Base-by-base conservation (phyloP, 768 basidiomycete species). In the Agaricus subrufescens region DNA sequence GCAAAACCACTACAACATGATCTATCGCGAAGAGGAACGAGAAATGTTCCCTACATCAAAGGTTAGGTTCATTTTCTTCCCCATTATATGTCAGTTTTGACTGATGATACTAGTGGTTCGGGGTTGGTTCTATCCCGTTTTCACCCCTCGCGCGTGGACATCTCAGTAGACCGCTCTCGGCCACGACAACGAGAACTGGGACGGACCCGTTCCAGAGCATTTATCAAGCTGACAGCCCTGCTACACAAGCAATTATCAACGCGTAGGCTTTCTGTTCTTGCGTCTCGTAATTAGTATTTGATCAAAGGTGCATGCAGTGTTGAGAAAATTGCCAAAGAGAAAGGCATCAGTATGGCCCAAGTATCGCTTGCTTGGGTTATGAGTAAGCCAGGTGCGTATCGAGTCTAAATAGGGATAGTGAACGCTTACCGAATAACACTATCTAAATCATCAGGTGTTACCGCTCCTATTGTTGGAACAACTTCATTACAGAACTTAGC, bases 11-110 rank as follows among this genome's bases (percentile, higher is more conserved):
- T 78, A 86, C 64, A 81, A 66, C 56, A 66, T 84, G 23, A 61
- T 82, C 10, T 87, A 87, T 62, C 71, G 85, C 7, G 85, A 87
- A 64, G 85, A 87, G 64, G 84, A 83, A 58, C 69, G 81, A 0
- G 81, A 82, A 58, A 80, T 83, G 77, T 79, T 83, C 60, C 85
- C 85, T 1, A 78, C 77, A 0, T 66, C 81, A 44, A 81, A 81
- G 71, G 81, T 78, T 19, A 37, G 25, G 49, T 15, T 15, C 42
- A 14, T 27, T 26, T 40, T 19, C 19, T 19, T 19, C 19, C 19
- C 19, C 19, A 19, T 19, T 19, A 1, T 19, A 19, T 19, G 19
- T 19, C 19, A 19, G 19, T 19, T 19, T 19, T 15, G 25, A 25
- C 43, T 26, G 10, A 11, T 30, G 42, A 46, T 5, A 3, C 23